Evolutionary conservation across 768 basidiomycete species (phyloP).

Genomic region (Lentinula boryana): DNA sequence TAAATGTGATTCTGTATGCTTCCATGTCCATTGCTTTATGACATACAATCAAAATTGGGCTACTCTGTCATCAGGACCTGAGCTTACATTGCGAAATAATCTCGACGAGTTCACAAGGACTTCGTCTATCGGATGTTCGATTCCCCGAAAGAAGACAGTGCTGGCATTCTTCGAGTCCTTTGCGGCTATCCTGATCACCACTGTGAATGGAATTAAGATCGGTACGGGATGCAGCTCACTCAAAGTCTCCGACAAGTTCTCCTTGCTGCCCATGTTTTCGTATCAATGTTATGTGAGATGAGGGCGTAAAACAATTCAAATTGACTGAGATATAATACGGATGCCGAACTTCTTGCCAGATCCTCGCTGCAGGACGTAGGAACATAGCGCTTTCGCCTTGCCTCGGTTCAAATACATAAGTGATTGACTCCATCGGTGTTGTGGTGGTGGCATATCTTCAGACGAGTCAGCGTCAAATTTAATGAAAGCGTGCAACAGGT

Average conservation of each 20-base stretch:
- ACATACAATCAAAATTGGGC: background rate
- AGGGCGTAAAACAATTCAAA: conserved; percentile 45
- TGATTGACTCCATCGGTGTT: conserved; percentile 24
- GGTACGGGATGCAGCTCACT: conserved; percentile 22
- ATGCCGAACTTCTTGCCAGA: conserved; percentile 20
- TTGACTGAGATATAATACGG: conserved; percentile 40
- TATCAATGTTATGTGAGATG: conserved; percentile 40
- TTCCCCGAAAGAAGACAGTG: conserved; percentile 29
- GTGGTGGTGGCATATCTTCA: conserved; percentile 21
- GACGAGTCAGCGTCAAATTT: background rate
- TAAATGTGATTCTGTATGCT: conserved; percentile 18
- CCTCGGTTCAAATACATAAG: conserved; percentile 33
- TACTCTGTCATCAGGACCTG: conserved; percentile 7
- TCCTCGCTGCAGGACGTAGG: conserved; percentile 22
- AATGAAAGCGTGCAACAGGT: background rate
- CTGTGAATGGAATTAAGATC: background rate
- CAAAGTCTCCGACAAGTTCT: conserved; percentile 42
- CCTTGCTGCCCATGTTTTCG: conserved; percentile 33
- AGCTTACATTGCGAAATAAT: conserved; percentile 27
- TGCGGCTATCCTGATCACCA: conserved; percentile 21
- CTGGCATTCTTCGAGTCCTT: conserved; percentile 21
- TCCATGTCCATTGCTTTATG: conserved; percentile 30
- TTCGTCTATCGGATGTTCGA: conserved; percentile 30
- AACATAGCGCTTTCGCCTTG: conserved; percentile 32
- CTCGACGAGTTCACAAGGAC: conserved; percentile 25